Conservation (phyloP, 108 stramenopile species). For the Skeletonema potamos region DNA sequence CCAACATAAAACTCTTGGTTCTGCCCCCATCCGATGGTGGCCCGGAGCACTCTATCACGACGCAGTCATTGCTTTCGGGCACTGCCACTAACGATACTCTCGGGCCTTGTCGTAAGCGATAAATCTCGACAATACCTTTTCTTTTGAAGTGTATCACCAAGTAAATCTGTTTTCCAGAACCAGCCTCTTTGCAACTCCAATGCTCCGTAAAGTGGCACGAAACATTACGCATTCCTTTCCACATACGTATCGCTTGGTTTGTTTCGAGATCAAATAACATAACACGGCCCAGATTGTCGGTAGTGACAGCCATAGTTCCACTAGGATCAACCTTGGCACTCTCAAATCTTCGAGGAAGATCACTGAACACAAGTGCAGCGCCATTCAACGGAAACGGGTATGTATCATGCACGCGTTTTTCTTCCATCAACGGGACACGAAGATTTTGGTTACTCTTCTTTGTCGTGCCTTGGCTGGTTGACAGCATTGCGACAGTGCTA, state of each 20-base stretch:
- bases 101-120: slow-evolving; percentile 59
- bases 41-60: slow-evolving; percentile 32
- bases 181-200: slow-evolving; percentile 3
- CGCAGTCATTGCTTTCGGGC: slow-evolving; percentile 42
- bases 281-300: slow-evolving; percentile 79
- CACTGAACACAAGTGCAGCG: slow-evolving; percentile 53
- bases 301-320: slow-evolving; percentile 61
- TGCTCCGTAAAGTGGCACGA: slow-evolving; percentile 64
- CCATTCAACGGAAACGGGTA: slow-evolving; percentile 34
- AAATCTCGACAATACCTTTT: slow-evolving; percentile 73
- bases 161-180: slow-evolving; percentile 32
- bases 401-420: slow-evolving; percentile 15
- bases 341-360: slow-evolving; percentile 70
- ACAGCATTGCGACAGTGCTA: background rate
- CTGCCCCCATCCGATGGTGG: slow-evolving; percentile 38
- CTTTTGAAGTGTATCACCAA: slow-evolving; percentile 75
- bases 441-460: background rate
- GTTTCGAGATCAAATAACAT: slow-evolving; percentile 72
- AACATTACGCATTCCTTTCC: slow-evolving; percentile 84
- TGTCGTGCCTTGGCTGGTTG: background rate
- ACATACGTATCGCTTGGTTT: slow-evolving; percentile 78
- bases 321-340: slow-evolving; percentile 68
- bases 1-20: slow-evolving; percentile 28
- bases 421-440: background rate
- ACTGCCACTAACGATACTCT: slow-evolving; percentile 52